phyloP scores from a whole-genome alignment of 2,329 filamentous ascomycete genomes.

The Cladobotryum mycophilum region DNA sequence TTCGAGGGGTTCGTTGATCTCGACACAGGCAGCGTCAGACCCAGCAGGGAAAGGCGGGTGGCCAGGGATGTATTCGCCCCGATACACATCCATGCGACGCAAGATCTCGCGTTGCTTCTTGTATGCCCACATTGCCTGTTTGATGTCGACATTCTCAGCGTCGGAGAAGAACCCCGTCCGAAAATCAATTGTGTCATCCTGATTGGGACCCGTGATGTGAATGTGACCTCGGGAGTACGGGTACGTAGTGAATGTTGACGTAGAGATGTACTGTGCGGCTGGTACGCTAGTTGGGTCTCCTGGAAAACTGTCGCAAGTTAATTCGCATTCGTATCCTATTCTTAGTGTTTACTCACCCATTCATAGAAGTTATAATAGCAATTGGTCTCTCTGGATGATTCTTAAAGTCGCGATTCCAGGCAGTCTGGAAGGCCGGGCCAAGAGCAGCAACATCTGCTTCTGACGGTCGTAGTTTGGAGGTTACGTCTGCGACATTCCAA shows the following conservation, averaged over 20 bases:
- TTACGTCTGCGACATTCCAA: constrained; percentile 48
- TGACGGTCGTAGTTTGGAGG: constrained; percentile 46
- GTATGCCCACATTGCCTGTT: constrained; percentile 54
- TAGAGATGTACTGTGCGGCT: constrained; percentile 41
- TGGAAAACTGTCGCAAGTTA: constrained; percentile 22
- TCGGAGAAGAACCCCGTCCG: constrained; percentile 50
- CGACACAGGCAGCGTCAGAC: constrained; percentile 29
- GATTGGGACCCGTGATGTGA: constrained; percentile 43
- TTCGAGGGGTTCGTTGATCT: constrained; percentile 15
- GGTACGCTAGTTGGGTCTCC: constrained; percentile 30
- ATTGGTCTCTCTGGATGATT: constrained; percentile 34
- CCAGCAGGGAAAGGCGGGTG: constrained; percentile 37
- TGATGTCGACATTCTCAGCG: constrained; percentile 43
- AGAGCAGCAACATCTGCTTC: constrained; percentile 42
- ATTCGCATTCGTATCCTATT: too few species aligned
- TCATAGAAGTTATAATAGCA: constrained; percentile 33
- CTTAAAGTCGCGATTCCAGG: constrained; percentile 45
- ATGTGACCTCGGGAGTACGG: constrained; percentile 43
- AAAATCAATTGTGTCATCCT: constrained; percentile 42
- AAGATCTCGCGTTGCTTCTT: constrained; percentile 54
- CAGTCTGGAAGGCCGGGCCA: constrained; percentile 41
- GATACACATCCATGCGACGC: constrained; percentile 46
- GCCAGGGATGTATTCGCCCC: constrained; percentile 33
- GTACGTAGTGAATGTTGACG: constrained; percentile 48
- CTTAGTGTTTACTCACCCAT: constrained; percentile 1